Percentiles rank a stretch among this genome's conserved stretches.
phyloP scores from a whole-genome alignment of 2,329 filamentous ascomycete genomes.

The Ambrosiella beaveri region DNA sequence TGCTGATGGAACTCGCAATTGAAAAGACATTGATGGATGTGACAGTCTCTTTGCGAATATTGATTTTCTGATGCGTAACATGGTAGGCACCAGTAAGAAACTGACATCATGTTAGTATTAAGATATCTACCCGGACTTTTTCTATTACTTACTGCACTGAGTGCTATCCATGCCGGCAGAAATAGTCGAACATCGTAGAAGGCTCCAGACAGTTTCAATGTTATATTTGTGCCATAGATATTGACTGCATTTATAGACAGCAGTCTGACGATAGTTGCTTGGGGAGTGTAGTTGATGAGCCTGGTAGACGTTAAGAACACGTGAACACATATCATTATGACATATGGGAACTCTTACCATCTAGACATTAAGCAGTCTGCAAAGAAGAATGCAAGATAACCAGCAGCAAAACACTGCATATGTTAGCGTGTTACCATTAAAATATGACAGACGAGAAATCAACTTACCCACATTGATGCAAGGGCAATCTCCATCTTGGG shows the following conservation, averaged over 20 bases:
- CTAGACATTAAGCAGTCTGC: constrained; percentile 72
- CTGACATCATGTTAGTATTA: constrained; percentile 21
- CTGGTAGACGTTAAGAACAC: constrained; percentile 23
- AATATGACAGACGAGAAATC: background rate
- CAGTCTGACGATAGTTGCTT: constrained; percentile 64
- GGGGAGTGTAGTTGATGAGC: constrained; percentile 71
- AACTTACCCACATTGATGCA: constrained; percentile 56
- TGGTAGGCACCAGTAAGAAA: constrained; percentile 61
- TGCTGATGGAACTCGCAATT: constrained; percentile 58
- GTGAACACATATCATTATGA: background rate
- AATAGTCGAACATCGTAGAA: constrained; percentile 53
- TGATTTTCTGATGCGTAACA: constrained; percentile 60
- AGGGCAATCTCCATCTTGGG: constrained; percentile 49
- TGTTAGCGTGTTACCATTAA: background rate
- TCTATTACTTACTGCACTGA: constrained; percentile 43
- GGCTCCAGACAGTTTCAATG: constrained; percentile 52
- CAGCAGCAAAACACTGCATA: constrained; percentile 52
- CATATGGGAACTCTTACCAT: constrained; percentile 34
- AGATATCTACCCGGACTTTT: background rate
- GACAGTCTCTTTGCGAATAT: constrained; percentile 61
- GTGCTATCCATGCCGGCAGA: constrained; percentile 61
- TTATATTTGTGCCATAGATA: constrained; percentile 56
- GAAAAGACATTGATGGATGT: constrained; percentile 64
- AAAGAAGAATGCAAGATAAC: constrained; percentile 68
- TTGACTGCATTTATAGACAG: constrained; percentile 58